Percentiles rank a stretch among this genome's conserved stretches.
Evolutionary conservation across 2,329 filamentous ascomycete genomes (phyloP).

Genomic region (Leptographium lundbergii): DNA sequence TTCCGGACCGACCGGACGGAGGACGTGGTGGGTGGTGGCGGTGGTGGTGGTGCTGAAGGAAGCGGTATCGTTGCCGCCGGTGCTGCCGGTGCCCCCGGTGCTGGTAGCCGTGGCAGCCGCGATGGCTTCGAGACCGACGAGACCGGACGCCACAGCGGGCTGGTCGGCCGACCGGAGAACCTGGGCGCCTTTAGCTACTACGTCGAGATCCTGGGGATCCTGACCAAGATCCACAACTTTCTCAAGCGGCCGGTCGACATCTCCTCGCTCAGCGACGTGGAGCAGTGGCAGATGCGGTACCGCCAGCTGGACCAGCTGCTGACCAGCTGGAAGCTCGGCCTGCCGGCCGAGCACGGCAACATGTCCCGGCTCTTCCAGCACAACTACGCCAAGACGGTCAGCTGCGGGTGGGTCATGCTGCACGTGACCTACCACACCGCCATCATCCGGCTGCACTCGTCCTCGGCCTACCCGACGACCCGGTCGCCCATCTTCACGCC

Average conservation of each 20-base stretch:
- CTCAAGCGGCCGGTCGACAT: constrained; percentile 85
- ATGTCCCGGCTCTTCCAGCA: constrained; percentile 66
- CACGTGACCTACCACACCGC: constrained; percentile 85
- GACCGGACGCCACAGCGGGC: not conserved
- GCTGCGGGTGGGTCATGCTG: constrained; percentile 81
- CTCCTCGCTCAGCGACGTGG: constrained; percentile 68
- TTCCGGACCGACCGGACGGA: constrained; percentile 38
- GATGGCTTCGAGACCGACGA: not conserved
- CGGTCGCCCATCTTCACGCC: constrained; percentile 81
- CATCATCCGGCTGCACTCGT: constrained; percentile 82
- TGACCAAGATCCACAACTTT: constrained; percentile 80
- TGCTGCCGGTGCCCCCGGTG: too few relatives aligned
- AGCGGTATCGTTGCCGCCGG: too few relatives aligned
- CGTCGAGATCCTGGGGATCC: constrained; percentile 75
- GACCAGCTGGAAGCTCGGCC: constrained; percentile 69
- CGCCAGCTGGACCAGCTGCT: constrained; percentile 72
- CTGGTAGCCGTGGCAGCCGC: not conserved
- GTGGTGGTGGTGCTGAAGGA: not conserved
- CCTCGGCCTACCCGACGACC: constrained; percentile 82
- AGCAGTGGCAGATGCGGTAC: constrained; percentile 80
- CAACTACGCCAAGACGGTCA: constrained; percentile 54
- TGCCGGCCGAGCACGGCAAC: constrained; percentile 75
- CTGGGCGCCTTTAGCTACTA: constrained; percentile 83
- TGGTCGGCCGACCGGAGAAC: constrained; percentile 41
- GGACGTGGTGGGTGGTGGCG: not conserved